Evolutionary conservation across 345 rosid genomes (phyloP), one percentile per base, ranked within the genome.

Genomic region (Citrus cavaleriei): DNA sequence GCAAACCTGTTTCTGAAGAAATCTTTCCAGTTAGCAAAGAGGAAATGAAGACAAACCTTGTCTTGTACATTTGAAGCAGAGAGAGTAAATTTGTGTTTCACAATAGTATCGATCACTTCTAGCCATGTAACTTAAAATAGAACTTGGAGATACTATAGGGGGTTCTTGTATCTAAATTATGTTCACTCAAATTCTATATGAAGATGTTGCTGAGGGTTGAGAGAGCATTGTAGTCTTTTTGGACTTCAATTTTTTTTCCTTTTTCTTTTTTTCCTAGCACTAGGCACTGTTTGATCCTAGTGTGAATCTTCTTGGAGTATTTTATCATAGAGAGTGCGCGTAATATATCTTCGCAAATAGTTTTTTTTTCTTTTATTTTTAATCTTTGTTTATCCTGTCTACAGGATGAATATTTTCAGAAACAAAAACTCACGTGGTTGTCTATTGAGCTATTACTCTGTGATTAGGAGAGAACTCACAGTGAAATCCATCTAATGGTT

Each of bases 1-100:
- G 94, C 97, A 18, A 91, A 88, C 57, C 88, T 68, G 22, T 95
- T 90, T 82, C 82, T 95, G 58, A 93, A 89, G 82, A 90, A 86
- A 76, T 66, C 93, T 67, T 95, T 95, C 75, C 95, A 90, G 13
- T 81, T 93, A 80, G 89, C 92, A 37, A 93, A 88, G 79, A 86
- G 93, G 76, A 87, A 84, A 81, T 89, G 79, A 89, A 69, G 32
- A 1, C 34, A 10, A 35, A 30, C n/a, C 22, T 61, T 74, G 24
- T 71, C n/a, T 24, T 68, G 30, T 27, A 64, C 68, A 32, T 79
- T 70, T 54, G 42, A 6, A 55, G 58, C 8, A 34, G 74, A 49
- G 77, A 49, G 65, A 57, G 32, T 74, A 68, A 10, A 42, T 55
- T 40, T 77, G 24, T 42, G 75, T 55, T 73, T 34, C 68, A 35